Percentiles rank a stretch among this genome's conserved stretches.
Conservation (phyloP, 495 filamentous ascomycete species). For the Neurospora terricola region DNA sequence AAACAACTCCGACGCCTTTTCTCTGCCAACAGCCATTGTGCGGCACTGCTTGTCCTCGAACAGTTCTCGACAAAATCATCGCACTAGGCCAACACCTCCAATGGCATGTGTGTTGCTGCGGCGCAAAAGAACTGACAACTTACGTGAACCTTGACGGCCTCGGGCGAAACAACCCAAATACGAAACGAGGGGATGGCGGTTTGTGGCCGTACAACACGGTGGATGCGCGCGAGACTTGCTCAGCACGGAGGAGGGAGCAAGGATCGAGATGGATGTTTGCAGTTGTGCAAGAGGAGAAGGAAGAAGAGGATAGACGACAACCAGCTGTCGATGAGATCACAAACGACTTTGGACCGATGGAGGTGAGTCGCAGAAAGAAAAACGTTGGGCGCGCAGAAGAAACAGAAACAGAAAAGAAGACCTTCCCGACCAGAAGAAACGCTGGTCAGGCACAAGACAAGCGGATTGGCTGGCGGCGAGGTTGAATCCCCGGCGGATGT, state of each 20-base stretch:
- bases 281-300: background rate
- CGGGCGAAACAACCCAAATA: background rate
- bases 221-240: constrained; percentile 10
- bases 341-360: background rate
- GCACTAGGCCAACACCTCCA: background rate
- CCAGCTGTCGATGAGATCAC: background rate
- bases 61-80: background rate
- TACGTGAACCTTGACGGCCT: background rate
- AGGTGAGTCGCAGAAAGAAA: constrained; percentile 1
- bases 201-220: constrained; percentile 4
- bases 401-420: constrained; percentile 2
- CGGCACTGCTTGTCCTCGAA: background rate
- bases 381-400: constrained; percentile 5
- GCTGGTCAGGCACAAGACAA: constrained; percentile 4
- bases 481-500: constrained; percentile 4
- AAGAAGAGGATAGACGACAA: constrained; percentile 1
- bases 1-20: background rate
- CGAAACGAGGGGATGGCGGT: background rate
- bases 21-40: background rate
- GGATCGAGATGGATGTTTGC: background rate
- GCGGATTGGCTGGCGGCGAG: constrained; percentile 13
- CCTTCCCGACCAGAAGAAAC: constrained; percentile 7
- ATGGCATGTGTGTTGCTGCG: background rate
- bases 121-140: background rate
- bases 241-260: constrained; percentile 7